Base-by-base conservation (phyloP, 2,329 filamentous ascomycete species). In the Helotiales sp. region DNA sequence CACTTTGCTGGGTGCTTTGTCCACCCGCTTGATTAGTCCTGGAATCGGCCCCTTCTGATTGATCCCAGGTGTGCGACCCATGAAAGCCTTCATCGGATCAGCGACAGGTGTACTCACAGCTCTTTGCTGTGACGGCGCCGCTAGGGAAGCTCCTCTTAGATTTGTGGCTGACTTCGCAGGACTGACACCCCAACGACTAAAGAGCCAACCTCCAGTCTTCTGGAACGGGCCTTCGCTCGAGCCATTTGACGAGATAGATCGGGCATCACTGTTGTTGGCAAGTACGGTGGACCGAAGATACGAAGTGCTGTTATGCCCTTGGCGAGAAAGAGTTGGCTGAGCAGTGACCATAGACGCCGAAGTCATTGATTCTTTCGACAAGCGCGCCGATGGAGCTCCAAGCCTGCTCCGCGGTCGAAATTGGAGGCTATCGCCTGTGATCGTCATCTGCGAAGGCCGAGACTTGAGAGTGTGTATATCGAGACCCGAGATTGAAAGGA, bases 391-490 rank as follows among this genome's bases (percentile, higher is more conserved):
- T 60, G 77, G 67, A 48, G 76, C 69, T 10, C 77, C 71, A 63
- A 81, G 75, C 52, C 78, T 76, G 15, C 75, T 76, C 55, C 79
- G 78, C 30, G 76, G 73, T 42, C 75, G 70, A 54, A 70, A 78
- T 77, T 56, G 77, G 78, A 57, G 81, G 77, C 51, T 80, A 71
- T 60, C 84, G 69, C 22, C 66, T 67, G 60, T 76, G 30, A 71
- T 77, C 17, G 87, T 83, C 58, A 95, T 81, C 67, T 96, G 90
- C 31, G 89, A 90, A 0, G 91, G 90, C 3, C 89, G 84, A 1
- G 82, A 81, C 67, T 88, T 87, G 4, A 96, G 79, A 0, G 89
- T 92, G 71, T 96, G 92, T 50, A 96, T 96, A 70, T 97, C 93
- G 71, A 96, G 87, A 2, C 91, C 92, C 0, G 87, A 85, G 1